Evolutionary conservation across 2,329 filamentous ascomycete species (phyloP), one percentile per base, ranked within the genome.

Genomic region (Metarhizium robertsii): DNA sequence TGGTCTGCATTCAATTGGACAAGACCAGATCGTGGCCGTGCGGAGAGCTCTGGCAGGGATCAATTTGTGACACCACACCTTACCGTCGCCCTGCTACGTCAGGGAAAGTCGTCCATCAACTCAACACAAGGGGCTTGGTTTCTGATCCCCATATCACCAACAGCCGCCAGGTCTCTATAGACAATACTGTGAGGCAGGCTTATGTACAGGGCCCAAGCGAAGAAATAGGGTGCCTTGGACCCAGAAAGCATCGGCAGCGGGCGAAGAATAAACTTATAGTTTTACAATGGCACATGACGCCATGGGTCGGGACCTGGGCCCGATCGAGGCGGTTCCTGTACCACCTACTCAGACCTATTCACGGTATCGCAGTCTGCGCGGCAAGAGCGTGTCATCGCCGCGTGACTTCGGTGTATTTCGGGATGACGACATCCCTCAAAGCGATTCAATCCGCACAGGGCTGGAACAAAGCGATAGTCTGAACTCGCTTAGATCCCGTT

Each of bases 301-400:
- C 29, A 47, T 46, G 57, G 49, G 50, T 29, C 43, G 45, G 50
- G 49, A 38, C 38, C 36, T 36, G 25, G 55, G 50, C 25, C 55
- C 53, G n/a, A 42, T 56, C 50, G 56, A 57, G 34, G 20, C 55
- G 50, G 52, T 61, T 59, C 55, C 57, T 53, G 51, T 57, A 55
- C 62, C 62, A 20, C 62, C 60, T 8, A 58, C 53, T 45, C 55
- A 58, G n/a, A 51, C 61, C 16, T 56, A 61, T 10, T 71, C 71
- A 4, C 66, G 67, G 46, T 70, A 67, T 54, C 69, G 65, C 54
- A 62, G 53, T 36, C 62, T 71, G 25, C 64, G 69, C 5, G 69
- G 69, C 34, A 71, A 70, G 52, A 71, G 68, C 60, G 60, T 70
- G 10, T 69, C 68, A 25, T 65, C 67, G 45, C 43, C 55, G 7